Base-by-base conservation (phyloP, 768 basidiomycete species). In the Pisolithus tinctorius region DNA sequence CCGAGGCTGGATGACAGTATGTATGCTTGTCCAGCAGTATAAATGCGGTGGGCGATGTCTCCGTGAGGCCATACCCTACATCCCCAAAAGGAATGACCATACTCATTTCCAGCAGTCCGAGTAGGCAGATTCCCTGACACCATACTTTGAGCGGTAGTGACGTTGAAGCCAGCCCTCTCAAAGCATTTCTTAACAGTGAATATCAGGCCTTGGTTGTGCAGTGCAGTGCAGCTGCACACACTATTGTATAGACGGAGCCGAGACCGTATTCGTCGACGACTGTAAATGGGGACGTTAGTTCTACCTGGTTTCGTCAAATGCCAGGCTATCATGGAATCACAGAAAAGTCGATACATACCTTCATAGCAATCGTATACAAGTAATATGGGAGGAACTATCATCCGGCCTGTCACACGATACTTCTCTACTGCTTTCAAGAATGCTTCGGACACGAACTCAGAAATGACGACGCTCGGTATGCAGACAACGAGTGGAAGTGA, bases 201-300 rank as follows among this genome's bases (percentile, higher is more conserved):
- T 3, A 79, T 77, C 14, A 93, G 71, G 2, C 79, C 77, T 1
- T 77, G 73, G 0, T 86, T 84, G n/a, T n/a, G n/a, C n/a, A n/a
- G 2, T 93, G 68, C 0, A 93, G 92, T 1, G 93, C 93, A 0
- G 91, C 93, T 2, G 88, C 92, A 4, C 81, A 86, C 54, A 81
- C 73, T 31, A 93, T 57, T 3, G 75, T 59, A 20, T 71, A 60
- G 13, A 93, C 61, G 1, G 80, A 77, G 0, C 76, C 76, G 42
- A 93, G 58, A 61, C 92, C 76, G 63, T 86, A 85, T 59, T 84
- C 68, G 51, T 79, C 76, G 4, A 88, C 76, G 10, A 77, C 86
- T 85, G 48, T 29, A n/a, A 3, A 45, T 4, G 11, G 36, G 9
- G 51, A 40, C 51, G 42, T 30, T 7, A 45, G 44, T 38, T 1